Evolutionary conservation across 1,139 yeast species (phyloP).

Genomic region (Suhomyces wounanorum): DNA sequence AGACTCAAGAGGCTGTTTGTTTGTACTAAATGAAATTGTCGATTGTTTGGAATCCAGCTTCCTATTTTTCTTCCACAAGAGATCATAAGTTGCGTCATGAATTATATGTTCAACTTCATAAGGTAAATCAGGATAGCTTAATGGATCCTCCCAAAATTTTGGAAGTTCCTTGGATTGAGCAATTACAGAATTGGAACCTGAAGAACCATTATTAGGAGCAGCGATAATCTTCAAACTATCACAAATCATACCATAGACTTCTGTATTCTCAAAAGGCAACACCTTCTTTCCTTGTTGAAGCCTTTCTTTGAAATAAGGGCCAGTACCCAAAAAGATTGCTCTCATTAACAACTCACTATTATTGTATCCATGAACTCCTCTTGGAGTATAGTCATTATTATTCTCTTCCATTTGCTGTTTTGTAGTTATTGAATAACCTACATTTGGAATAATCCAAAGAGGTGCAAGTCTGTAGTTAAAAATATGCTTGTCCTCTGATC

Average conservation of each 20-base stretch:
- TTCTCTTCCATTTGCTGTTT: conserved; percentile 55
- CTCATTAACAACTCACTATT: conserved; percentile 79
- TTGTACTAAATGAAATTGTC: conserved; percentile 22
- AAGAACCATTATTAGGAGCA: conserved; percentile 61
- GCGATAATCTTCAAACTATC: conserved; percentile 62
- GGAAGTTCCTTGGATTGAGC: conserved; percentile 38
- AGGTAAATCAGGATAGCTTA: conserved; percentile 58
- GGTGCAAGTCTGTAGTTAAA: conserved; percentile 75
- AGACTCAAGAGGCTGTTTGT: conserved; percentile 30
- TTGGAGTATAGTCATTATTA: conserved; percentile 55
- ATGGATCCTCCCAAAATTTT: conserved; percentile 55
- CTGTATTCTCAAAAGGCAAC: conserved; percentile 69
- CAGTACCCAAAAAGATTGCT: conserved; percentile 75
- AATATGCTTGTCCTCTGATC: conserved; percentile 36
- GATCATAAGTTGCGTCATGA: conserved; percentile 55
- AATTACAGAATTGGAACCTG: conserved; percentile 20
- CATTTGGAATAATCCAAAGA: conserved; percentile 78
- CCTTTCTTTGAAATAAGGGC: conserved; percentile 64
- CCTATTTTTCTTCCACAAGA: conserved; percentile 30
- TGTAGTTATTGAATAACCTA: conserved; percentile 79
- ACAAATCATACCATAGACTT: conserved; percentile 74
- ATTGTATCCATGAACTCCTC: conserved; percentile 85
- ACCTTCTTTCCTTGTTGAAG: conserved; percentile 36
- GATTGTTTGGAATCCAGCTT: conserved; percentile 14
- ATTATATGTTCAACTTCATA: conserved; percentile 52